Evolutionary conservation across 768 basidiomycete species (phyloP), one percentile per base, ranked within the genome.

Genomic region (Hygrophorus russula): DNA sequence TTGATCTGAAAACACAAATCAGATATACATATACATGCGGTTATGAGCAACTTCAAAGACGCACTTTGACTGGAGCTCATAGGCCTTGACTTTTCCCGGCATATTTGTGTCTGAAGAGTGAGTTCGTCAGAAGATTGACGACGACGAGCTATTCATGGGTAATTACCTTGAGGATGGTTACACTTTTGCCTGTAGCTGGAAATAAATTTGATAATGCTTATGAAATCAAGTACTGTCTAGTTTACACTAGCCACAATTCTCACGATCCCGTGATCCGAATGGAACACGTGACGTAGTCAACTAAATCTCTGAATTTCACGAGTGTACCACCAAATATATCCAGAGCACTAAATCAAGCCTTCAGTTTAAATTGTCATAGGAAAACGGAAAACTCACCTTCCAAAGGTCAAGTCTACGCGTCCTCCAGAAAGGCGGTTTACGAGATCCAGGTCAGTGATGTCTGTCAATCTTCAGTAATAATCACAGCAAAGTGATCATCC

Each of bases 41-140:
- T 31, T 28, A 3, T 30, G 29, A 28, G n/a, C n/a, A 11, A 36
- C 12, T 15, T 27, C 5, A 27, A 19, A 3, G 41, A 64, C 85
- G 65, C 64, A 90, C 88, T 94, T 93, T 66, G 85, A 87, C 67
- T 89, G 87, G 66, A 92, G 87, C 66, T 92, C 89, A 72, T 92
- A 88, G 59, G 90, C 87, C 76, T 90, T 90, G 72, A 91, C 85
- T 76, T 91, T 90, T 57, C 78, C 78, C 69, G 85, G 78, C 84
- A 89, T 88, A 60, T 68, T 78, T 67, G 55, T 56, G 52, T 37
- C 20, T 17, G 62, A 48, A 8, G n/a, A 31, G n/a, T 39, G 5
- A 11, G 19, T 27, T 37, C 35, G 39, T 38, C 29, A 14, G 35
- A 14, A 27, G 10, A 9, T 12, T 30, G 18, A 9, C 19, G 33